Conservation (phyloP, 2,329 filamentous ascomycete genomes). For the Reticulascus tulasneorum region DNA sequence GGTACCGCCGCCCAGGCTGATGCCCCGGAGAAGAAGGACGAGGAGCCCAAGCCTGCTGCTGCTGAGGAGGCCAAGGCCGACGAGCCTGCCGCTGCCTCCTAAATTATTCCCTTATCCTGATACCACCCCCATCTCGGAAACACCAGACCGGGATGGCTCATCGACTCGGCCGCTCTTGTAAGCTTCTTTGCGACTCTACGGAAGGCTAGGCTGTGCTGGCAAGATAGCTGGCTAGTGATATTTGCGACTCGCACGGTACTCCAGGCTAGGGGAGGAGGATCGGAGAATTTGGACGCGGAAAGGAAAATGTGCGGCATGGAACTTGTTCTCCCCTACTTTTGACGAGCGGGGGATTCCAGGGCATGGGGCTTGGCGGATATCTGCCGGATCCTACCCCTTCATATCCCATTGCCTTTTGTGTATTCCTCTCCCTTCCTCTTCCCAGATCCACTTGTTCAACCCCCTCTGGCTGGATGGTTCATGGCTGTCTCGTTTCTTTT, state of each 20-base stretch:
- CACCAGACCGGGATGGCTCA: slow-evolving; percentile 28
- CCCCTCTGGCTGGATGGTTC: slow-evolving; percentile 14
- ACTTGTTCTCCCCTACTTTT: slow-evolving; percentile 9
- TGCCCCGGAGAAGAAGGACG: slow-evolving; percentile 51
- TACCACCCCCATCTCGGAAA: slow-evolving; percentile 34
- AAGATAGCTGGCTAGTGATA: slow-evolving; percentile 31
- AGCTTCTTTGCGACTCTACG: slow-evolving; percentile 5
- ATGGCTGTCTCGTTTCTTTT: slow-evolving; percentile 16
- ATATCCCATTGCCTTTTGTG: slow-evolving; percentile 8
- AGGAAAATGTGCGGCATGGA: slow-evolving; percentile 36
- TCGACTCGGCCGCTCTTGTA: slow-evolving; percentile 5
- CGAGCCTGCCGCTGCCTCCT: slow-evolving; percentile 47
- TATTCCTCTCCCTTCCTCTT: slow-evolving; percentile 9
- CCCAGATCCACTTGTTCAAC: slow-evolving; percentile 10
- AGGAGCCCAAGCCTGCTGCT: slow-evolving; percentile 50
- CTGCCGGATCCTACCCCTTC: slow-evolving; percentile 9
- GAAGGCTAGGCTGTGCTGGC: slow-evolving; percentile 10
- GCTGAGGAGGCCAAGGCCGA: slow-evolving; percentile 30
- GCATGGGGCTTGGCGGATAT: slow-evolving; percentile 9
- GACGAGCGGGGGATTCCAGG: slow-evolving; percentile 2
- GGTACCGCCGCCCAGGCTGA: slow-evolving; percentile 62
- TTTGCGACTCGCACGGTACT: slow-evolving; percentile 16
- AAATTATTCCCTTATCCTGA: slow-evolving; percentile 36
- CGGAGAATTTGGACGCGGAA: slow-evolving; percentile 31
- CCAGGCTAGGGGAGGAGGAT: slow-evolving; percentile 29